phyloP scores from a whole-genome alignment of 78 protist species.

The Emiliania huxleyi region DNA sequence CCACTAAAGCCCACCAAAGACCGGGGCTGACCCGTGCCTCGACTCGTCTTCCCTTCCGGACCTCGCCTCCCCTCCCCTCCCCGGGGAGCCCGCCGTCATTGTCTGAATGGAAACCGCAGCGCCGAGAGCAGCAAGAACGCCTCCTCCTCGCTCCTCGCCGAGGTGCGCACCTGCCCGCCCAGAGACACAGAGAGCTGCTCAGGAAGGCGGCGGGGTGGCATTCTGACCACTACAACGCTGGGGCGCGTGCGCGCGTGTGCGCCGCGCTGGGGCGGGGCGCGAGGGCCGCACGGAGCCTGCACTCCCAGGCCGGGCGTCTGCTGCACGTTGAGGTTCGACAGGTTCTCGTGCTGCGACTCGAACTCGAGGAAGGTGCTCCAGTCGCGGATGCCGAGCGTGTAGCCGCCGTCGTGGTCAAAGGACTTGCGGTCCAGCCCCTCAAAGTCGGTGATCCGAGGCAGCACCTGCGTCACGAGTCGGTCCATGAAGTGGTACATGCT shows the following conservation, averaged over 20 bases:
- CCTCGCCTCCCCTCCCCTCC: no score
- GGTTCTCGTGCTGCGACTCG: neutral
- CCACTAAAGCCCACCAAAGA: no score
- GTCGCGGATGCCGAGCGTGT: neutral
- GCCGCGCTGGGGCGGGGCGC: neutral
- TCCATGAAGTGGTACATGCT: neutral
- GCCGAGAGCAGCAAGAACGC: neutral
- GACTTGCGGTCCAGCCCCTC: neutral
- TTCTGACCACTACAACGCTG: no score
- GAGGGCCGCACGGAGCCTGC: no score
- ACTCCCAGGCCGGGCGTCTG: neutral
- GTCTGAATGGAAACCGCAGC: neutral
- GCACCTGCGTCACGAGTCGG: neutral
- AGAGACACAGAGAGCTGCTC: no score
- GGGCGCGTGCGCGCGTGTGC: neutral
- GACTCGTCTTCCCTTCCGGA: no score
- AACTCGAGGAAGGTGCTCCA: neutral
- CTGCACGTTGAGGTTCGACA: neutral
- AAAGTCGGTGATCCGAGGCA: neutral
- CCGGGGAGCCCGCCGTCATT: no score
- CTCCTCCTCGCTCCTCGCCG: neutral
- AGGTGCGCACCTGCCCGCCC: neutral
- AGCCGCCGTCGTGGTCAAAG: neutral
- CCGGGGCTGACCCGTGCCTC: no score
- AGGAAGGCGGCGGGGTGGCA: no score